phyloP scores from a whole-genome alignment of 2,329 filamentous ascomycete species.

The Shiraia sp. region DNA sequence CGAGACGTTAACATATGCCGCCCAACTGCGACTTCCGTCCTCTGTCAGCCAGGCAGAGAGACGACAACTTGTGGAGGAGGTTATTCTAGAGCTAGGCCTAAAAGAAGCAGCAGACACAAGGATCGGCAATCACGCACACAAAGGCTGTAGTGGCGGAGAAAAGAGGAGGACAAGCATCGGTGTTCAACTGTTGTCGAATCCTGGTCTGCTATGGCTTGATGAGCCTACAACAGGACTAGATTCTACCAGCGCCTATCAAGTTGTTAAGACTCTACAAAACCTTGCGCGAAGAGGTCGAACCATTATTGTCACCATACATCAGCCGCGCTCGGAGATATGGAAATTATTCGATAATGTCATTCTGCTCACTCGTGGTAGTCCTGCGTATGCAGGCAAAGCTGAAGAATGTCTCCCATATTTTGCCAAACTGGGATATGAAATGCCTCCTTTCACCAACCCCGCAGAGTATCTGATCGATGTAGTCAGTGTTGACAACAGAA shows the following conservation, averaged over 20 bases:
- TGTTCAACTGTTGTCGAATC: constrained; percentile 78
- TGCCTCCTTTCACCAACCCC: constrained; percentile 76
- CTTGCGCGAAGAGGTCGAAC: constrained; percentile 71
- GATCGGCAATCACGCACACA: constrained; percentile 71
- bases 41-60: constrained; percentile 64
- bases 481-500: constrained; percentile 73
- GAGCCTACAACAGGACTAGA: constrained; percentile 80
- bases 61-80: constrained; percentile 69
- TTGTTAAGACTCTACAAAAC: constrained; percentile 70
- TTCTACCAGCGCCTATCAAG: constrained; percentile 75
- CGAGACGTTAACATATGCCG: constrained; percentile 74
- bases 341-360: constrained; percentile 73
- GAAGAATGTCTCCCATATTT: constrained; percentile 68
- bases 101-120: constrained; percentile 78
- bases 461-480: constrained; percentile 77
- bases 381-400: constrained; percentile 68
- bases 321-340: constrained; percentile 80
- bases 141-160: constrained; percentile 78
- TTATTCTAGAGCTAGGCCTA: constrained; percentile 73
- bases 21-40: constrained; percentile 69
- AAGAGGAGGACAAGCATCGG: constrained; percentile 77
- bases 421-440: constrained; percentile 59
- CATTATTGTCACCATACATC: constrained; percentile 75
- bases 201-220: constrained; percentile 76
- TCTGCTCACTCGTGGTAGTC: constrained; percentile 67